Base-by-base conservation (phyloP, 345 rosid genomes). In the Populus alba region DNA sequence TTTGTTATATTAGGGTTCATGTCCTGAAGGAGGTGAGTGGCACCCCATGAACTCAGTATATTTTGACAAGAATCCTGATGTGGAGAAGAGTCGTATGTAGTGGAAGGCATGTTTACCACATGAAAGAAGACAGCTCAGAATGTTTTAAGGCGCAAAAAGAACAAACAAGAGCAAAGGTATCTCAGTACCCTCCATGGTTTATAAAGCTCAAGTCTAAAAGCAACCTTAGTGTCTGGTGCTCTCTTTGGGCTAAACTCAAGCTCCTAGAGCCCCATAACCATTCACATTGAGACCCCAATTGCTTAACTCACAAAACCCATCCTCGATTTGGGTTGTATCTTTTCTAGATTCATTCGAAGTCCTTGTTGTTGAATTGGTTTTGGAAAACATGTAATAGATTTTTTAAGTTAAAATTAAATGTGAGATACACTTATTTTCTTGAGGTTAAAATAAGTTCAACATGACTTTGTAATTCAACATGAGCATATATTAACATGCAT, bases 11-110 rank as follows among this genome's bases (percentile, higher is more conserved):
- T 29, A 66, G 81, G 25, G 16, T 79, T 73, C 82, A 33, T 73
- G 82, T 43, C 77, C 70, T 27, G 67, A 45, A 55, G 9, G 22
- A 37, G 59, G 70, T 8, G 11, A 70, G 47, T 70, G 80, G 71
- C 27, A 72, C 20, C 67, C 74, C 39, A 77, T 57, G 35, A 74
- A 41, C 23, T 20, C n/a, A 51, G 22, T 17, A 7, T 6, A 51
- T 51, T 51, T 51, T 53, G 59, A 20, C 23, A 53, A 53, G 59
- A 53, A 53, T 53, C 59, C n/a, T 53, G 59, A 53, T 53, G 22
- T 2, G 59, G n/a, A 53, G 59, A 53, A 53, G 23, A 41, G 47
- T 41, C 12, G 13, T 41, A 41, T 11, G 47, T 4, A 63, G 67
- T 27, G 67, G 67, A 27, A 27, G 67, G 17, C 67, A 63, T 25